Percentiles rank a stretch among this genome's conserved stretches.
Conservation (phyloP, 2,329 filamentous ascomycete species). For the Fusarium buharicum region DNA sequence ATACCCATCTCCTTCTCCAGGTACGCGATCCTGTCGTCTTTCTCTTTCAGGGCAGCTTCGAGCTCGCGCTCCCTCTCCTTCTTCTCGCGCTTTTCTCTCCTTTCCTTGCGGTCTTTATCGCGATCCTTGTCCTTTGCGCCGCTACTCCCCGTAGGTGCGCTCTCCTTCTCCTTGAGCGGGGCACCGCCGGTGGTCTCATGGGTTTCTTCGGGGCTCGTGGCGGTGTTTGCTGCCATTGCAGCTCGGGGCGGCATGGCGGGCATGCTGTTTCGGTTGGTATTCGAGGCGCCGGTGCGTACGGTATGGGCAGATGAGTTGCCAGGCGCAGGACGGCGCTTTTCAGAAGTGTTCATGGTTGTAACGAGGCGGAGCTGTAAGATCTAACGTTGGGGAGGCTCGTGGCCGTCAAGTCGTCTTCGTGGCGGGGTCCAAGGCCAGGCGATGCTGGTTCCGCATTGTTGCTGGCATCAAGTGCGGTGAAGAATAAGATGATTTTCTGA, state of each 20-base stretch:
- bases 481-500: conserved; percentile 8
- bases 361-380: conserved; percentile 19
- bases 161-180: conserved; percentile 45
- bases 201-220: conserved; percentile 41
- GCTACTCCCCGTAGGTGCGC: conserved; percentile 48
- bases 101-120: conserved; percentile 44
- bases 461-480: conserved; percentile 35
- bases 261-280: conserved; percentile 46
- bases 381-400: conserved; percentile 1
- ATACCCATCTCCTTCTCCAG: conserved; percentile 63
- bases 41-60: conserved; percentile 54
- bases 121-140: conserved; percentile 48
- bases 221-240: conserved; percentile 42
- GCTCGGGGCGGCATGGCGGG: conserved; percentile 48
- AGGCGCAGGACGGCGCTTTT: conserved; percentile 56
- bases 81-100: conserved; percentile 41
- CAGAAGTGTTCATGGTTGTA: conserved; percentile 53
- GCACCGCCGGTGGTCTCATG: conserved; percentile 44
- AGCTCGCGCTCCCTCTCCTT: conserved; percentile 43
- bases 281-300: conserved; percentile 42
- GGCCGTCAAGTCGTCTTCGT: conserved; percentile 43
- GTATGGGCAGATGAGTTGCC: conserved; percentile 42
- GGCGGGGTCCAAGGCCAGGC: conserved; percentile 43
- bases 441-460: conserved; percentile 48
- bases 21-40: conserved; percentile 63